Conservation (phyloP, 2,329 filamentous ascomycete species). For the Acarospora socialis region DNA sequence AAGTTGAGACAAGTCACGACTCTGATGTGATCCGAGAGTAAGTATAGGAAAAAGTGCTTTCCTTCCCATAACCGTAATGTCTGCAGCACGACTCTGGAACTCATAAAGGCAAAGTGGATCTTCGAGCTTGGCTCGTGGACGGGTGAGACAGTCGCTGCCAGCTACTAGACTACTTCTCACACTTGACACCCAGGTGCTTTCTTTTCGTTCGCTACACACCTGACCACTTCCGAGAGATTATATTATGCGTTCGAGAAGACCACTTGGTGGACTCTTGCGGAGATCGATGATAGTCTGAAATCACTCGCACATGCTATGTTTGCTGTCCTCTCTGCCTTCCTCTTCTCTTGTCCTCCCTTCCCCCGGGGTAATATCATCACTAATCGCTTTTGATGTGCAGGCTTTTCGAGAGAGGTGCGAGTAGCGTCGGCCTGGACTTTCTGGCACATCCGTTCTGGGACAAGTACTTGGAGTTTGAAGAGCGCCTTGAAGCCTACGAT, state of each 20-base stretch:
- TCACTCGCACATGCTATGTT: slow-evolving; percentile 29
- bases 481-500: slow-evolving; percentile 70
- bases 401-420: slow-evolving; percentile 80
- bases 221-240: slow-evolving; percentile 18
- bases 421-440: slow-evolving; percentile 80
- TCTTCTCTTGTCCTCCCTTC: slow-evolving; percentile 21
- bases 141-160: slow-evolving; percentile 55
- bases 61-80: slow-evolving; percentile 39
- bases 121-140: slow-evolving; percentile 25
- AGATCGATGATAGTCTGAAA: slow-evolving; percentile 12
- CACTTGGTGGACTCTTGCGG: slow-evolving; percentile 27
- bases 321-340: slow-evolving; percentile 26
- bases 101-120: slow-evolving; percentile 23
- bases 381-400: slow-evolving; percentile 39
- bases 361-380: slow-evolving; percentile 12
- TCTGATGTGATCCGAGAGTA: slow-evolving; percentile 97
- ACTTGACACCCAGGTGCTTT: slow-evolving; percentile 37
- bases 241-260: slow-evolving; percentile 11
- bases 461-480: slow-evolving; percentile 95
- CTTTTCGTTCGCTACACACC: slow-evolving; percentile 26
- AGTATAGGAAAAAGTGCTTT: slow-evolving; percentile 57
- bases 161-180: slow-evolving; percentile 35
- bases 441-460: slow-evolving; percentile 96
- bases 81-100: slow-evolving; percentile 26
- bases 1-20: slow-evolving; percentile 93